Evolutionary conservation across 106 monocot genomes (phyloP), one percentile per base, ranked within the genome.

Genomic region (Posidonia australis): DNA sequence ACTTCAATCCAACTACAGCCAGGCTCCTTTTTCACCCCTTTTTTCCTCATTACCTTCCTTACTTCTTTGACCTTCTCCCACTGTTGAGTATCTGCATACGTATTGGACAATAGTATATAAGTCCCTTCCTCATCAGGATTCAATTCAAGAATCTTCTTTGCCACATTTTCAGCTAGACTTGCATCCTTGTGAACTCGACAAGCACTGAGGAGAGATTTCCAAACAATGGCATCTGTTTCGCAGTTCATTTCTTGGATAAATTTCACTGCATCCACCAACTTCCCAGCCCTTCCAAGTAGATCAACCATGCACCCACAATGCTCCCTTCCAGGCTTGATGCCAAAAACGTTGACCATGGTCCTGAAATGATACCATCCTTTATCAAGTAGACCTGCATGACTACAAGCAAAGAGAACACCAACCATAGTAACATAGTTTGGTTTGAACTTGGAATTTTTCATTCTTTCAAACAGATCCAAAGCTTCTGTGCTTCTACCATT

Each of bases 301-400:
- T 88, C 84, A 21, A 88, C 78, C 79, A 88, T 84, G 77, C 88
- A 88, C 22, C 84, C 84, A 71, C 66, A 77, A 26, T 88, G 88
- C 81, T 88, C 88, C 22, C 69, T 76, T 58, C 78, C 70, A 9
- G 88, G 88, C 26, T 63, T 55, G 1, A 80, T 69, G 51, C 68
- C 82, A 24, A 80, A 85, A 13, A 78, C 62, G 29, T 51, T 45
- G 56, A 72, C 46, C 89, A 85, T 90, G 0, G 82, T 74, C 3
- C 52, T 69, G 51, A 90, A 90, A 56, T 80, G 71, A 54, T 66
- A 62, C 80, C 71, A 73, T 1, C 80, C 89, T 20, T 83, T 70
- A 9, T 90, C 76, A 4, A 85, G 54, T 16, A 90, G 47, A 51
- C 89, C 85, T 3, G 89, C 89, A 73, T 90, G 85, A 55, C 85